Conservation (phyloP, 2,329 filamentous ascomycete species). For the Purpureocillium takamizusanense region DNA sequence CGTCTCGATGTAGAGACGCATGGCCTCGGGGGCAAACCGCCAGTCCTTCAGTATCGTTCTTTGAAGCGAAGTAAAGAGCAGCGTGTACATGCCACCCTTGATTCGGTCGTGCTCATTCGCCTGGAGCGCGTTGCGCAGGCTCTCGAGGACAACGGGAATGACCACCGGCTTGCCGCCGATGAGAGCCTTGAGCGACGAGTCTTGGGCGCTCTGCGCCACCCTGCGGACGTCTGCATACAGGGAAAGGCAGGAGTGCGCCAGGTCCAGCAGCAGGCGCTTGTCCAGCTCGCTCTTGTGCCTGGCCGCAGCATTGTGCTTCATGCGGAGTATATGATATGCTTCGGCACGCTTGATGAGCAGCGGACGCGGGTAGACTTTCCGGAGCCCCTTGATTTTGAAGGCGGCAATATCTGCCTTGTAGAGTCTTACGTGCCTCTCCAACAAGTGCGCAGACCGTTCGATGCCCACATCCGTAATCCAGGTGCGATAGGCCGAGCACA, state of each 20-base stretch:
- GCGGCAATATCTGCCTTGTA: conserved; percentile 81
- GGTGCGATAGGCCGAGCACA: conserved; percentile 86
- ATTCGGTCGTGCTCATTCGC: conserved; percentile 81
- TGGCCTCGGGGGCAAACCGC: conserved; percentile 86
- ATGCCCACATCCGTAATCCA: conserved; percentile 99
- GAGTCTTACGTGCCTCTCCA: conserved; percentile 78
- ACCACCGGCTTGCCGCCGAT: conserved; percentile 82
- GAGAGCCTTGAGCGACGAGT: conserved; percentile 86
- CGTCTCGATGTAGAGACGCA: conserved; percentile 83
- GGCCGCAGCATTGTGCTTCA: conserved; percentile 86
- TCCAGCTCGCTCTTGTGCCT: conserved; percentile 86
- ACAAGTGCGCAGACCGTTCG: conserved; percentile 84
- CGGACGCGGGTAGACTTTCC: conserved; percentile 87
- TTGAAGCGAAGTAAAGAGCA: conserved; percentile 79
- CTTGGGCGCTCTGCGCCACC: conserved; percentile 82
- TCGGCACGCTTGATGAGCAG: conserved; percentile 88
- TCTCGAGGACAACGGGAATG: conserved; percentile 76
- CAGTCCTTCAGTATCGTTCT: conserved; percentile 87
- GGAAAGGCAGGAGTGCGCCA: conserved; percentile 84
- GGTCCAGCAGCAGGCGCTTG: conserved; percentile 72
- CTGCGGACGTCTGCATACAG: conserved; percentile 93
- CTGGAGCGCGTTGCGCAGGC: conserved; percentile 69
- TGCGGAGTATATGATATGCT: conserved; percentile 87
- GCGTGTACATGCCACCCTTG: conserved; percentile 86
- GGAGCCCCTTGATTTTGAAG: conserved; percentile 87